Evolutionary conservation across 2,329 filamentous ascomycete species (phyloP), one percentile per base, ranked within the genome.

Genomic region (Metarhizium album): DNA sequence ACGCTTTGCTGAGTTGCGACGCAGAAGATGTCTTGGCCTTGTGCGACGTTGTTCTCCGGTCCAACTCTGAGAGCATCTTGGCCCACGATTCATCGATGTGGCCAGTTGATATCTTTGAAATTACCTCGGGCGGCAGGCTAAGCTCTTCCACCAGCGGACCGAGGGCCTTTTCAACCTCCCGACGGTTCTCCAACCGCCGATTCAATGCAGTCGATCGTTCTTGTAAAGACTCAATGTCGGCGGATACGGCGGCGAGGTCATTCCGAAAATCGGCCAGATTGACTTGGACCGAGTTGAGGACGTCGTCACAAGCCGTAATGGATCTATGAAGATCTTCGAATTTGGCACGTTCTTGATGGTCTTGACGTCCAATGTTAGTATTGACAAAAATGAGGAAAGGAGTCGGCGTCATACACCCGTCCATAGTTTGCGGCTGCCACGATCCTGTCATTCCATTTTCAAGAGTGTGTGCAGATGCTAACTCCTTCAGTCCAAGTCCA

Each of bases 161-260:
- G 27, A 98, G 73, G 1, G 89, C 77, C 66, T 87, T 90, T 68
- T 97, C 93, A 4, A 97, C 88, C 16, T 86, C 83, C 64, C 86
- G 90, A 35, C 94, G 80, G 62, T 96, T 96, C 57, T 95, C 86
- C 29, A 98, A 73, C 60, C 90, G 84, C 35, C 87, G 82, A 59
- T 89, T 96, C 53, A 98, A 70, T 7, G 85, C 82, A 11, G 84
- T 79, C 0, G 93, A 98, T 45, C 93, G 82, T 48, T 85, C 83
- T 69, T 98, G 93, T 40, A 98, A 71, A 2, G 84, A 90, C 68
- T 98, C 93, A 48, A 98, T 98, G 64, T 98, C 93, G 6, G 90
- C 85, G 1, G 93, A 96, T 13, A 98, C 93, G 14, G 83, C 80
- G 8, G 89, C 91, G 11, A 98, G 79, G 66, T 98, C 94, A 53